Evolutionary conservation across 495 filamentous ascomycete species (phyloP), one percentile per base, ranked within the genome.

Genomic region (Chaetomidium leptoderma): DNA sequence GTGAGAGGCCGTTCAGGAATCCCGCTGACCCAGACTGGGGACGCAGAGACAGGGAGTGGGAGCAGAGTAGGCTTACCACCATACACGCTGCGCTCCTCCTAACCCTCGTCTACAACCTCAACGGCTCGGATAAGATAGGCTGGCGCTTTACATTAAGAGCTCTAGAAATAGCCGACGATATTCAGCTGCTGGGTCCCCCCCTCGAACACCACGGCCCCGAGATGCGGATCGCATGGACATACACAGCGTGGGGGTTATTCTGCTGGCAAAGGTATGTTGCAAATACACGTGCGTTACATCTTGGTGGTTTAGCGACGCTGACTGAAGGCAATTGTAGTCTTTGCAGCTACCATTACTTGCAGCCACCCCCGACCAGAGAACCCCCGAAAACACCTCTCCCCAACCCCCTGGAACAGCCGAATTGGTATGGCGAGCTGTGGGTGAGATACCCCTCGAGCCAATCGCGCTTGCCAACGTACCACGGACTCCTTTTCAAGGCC

Each of bases 361-460:
- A 53, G 27, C 45, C 60, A 4, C 68, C 73, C 11, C 27, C 65
- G 27, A 30, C 70, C 29, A 58, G 32, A 26, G 32, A 64, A 0
- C 56, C 72, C 1, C 73, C 73, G 0, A 53, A 49, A 19, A 59
- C 53, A 19, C 52, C 65, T 19, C 45, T 76, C 9, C 73, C 73
- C 7, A 60, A 72, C 40, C 71, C 71, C 0, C 8, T 39, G 6
- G n/a, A 55, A 16, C 52, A 70, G 33, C 61, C 68, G 0, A 13
- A 66, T 14, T 76, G 63, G 58, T 76, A 73, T 49, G 70, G 72
- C n/a, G 72, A 74, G 60, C 63, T 64, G 9, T 72, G 67, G 67
- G 53, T 76, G 17, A 65, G 50, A 14, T 76, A 74, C 47, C 72
- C 74, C 16, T 26, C 60, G 27, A 60, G 59, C 39, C 58, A 63